phyloP scores from a whole-genome alignment of 1,284 basidiomycete genomes.

The Ustilago shanxiensis region DNA sequence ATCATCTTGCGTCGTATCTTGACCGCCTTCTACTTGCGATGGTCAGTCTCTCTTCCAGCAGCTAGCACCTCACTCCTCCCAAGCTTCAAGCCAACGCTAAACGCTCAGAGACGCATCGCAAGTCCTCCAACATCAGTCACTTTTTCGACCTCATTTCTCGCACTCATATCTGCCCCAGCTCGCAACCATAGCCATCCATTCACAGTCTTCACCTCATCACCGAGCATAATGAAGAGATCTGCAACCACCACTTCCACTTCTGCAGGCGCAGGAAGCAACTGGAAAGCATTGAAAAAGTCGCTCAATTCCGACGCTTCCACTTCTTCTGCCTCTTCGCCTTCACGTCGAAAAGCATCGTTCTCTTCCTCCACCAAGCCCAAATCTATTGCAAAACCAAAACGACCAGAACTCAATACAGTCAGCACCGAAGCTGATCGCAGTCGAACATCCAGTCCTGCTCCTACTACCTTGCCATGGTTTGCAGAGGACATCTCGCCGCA shows the following conservation, averaged over 20 bases:
- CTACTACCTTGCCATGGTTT: slow-evolving; percentile 59
- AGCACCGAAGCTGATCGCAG: slow-evolving; percentile 11
- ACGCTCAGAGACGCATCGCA: neutral
- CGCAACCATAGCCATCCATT: neutral
- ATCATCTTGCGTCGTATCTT: slow-evolving; percentile 21
- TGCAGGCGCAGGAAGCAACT: slow-evolving; percentile 59
- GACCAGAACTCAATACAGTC: neutral
- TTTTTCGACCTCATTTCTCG: neutral
- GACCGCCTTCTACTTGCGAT: slow-evolving; percentile 16
- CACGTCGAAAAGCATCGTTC: slow-evolving; percentile 9
- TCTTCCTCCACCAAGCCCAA: neutral
- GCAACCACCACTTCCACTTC: slow-evolving; percentile 2
- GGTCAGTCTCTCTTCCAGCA: slow-evolving; percentile 3
- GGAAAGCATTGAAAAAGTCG: slow-evolving; percentile 61
- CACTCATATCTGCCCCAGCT: neutral
- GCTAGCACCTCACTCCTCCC: neutral
- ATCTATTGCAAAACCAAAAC: slow-evolving; percentile 17
- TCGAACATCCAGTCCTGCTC: slow-evolving; percentile 29
- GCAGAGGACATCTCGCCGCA: slow-evolving; percentile 65
- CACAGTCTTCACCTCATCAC: neutral
- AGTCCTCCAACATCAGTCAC: neutral
- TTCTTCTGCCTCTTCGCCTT: slow-evolving; percentile 10
- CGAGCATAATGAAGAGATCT: slow-evolving; percentile 28
- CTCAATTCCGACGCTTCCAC: slow-evolving; percentile 32
- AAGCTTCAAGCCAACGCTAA: neutral